Base-by-base conservation (phyloP, 805 yeast genomes). In the Sugiyamaella smithiae region DNA sequence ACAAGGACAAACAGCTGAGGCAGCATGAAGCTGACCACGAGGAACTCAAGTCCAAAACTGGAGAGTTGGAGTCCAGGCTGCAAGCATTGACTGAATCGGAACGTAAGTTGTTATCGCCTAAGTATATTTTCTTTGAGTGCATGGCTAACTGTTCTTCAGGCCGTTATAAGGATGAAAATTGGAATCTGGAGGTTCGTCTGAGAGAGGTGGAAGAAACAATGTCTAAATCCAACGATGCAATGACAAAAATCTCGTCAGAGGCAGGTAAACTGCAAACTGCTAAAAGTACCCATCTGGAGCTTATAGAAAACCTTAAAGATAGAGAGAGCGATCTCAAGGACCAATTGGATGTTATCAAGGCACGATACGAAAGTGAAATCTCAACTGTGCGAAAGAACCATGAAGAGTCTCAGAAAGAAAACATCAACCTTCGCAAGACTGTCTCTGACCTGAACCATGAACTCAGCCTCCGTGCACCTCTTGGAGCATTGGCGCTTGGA, bases 181-280 rank as follows among this genome's bases (percentile, higher is more conserved):
- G 72, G 72, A 59, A 67, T 35, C 57, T 68, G 28, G 69, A 66
- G 43, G 52, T 63, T 19, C 60, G 64, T 40, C 48, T 68, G 5
- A 66, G 68, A 42, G 64, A 64, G 38, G 56, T 58, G 9, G 52
- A 51, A 31, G 49, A 55, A 3, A 56, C 62, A 33, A 22, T 57
- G 24, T 40, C 60, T n/a, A 50, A 52, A 19, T 53, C 59, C 9
- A 45, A 57, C 9, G 64, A 55, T 23, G 48, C 52, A 8, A 49
- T 54, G 46, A 59, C 54, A 14, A 57, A 53, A 50, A 58, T 56
- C 33, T 50, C 56, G 43, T 54, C 52, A 11, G 65, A 57, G 40
- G 48, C 57, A 17, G 59, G 58, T 16, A 51, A 50, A 8, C 54
- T 56, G 2, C 52, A 51, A 26, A 51, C 46, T 41, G 53, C 55